A percentile compares a stretch with the other conserved stretches of the same genome.
Evolutionary conservation across 345 rosid species (phyloP).

Genomic region (Citrus medica): DNA sequence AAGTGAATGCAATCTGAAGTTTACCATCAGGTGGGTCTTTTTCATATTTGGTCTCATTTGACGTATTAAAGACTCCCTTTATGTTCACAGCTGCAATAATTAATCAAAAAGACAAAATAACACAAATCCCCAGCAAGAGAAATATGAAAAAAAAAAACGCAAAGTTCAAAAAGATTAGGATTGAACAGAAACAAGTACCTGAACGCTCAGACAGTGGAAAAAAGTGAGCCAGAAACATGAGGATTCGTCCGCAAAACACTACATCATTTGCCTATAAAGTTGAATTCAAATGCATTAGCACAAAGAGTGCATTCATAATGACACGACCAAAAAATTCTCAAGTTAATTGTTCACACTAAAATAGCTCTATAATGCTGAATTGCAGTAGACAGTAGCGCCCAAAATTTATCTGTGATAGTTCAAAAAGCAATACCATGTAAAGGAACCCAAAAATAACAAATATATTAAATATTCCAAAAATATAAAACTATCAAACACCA

Average conservation of each 20-base stretch:
- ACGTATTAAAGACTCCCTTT: slow-evolving; percentile 94
- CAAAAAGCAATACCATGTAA: background rate
- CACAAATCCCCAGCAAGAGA: slow-evolving; percentile 7
- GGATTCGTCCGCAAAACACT: slow-evolving; percentile 94
- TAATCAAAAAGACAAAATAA: slow-evolving; percentile 16
- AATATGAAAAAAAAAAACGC: background rate
- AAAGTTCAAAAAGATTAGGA: background rate
- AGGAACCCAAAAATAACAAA: background rate
- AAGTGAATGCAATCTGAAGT: slow-evolving; percentile 13
- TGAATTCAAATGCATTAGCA: slow-evolving; percentile 21
- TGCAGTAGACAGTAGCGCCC: background rate
- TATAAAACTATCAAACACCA: background rate
- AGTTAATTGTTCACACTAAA: background rate
- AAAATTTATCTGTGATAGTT: background rate
- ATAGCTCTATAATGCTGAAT: background rate
- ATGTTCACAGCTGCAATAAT: slow-evolving; percentile 88
- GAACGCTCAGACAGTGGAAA: slow-evolving; percentile 96
- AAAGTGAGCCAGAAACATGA: slow-evolving; percentile 94
- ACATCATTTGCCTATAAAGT: slow-evolving; percentile 85
- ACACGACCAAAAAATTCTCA: background rate
- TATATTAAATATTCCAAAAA: background rate
- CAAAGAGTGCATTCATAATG: background rate
- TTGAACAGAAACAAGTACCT: slow-evolving; percentile 42
- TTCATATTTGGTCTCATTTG: slow-evolving; percentile 92
- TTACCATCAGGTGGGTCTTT: slow-evolving; percentile 86